Percentiles rank a stretch among this genome's conserved stretches.
These are phyloP conservation scores for Penstemon eatonii DNA, from an alignment of 257 asterid genomes.

Conservation along the genomic window DNA sequence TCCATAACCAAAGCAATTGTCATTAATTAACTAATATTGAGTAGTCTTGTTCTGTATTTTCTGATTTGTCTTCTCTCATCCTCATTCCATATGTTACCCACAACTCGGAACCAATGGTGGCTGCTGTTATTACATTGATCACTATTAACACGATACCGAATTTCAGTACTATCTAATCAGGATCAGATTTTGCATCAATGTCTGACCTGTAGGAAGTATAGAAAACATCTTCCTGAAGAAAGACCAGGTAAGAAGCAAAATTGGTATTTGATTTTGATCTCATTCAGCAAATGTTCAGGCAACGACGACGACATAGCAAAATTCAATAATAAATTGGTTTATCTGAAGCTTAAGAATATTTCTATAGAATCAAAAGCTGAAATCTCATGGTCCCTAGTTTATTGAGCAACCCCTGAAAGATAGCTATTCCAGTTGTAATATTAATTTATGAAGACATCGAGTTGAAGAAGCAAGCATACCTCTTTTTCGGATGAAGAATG, in stretches of 20 bases:
- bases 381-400: not conserved
- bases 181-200: not conserved
- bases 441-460: conserved; percentile 5
- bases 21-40: not conserved
- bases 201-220: conserved; percentile 6
- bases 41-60: not conserved
- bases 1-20: conserved; percentile 2
- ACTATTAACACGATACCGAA: conserved; percentile 1
- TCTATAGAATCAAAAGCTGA: not conserved
- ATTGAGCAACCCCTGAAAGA: not conserved
- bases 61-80: not conserved
- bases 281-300: not conserved
- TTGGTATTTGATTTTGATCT: not conserved
- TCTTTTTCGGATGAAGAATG: conserved; percentile 69
- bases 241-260: conserved; percentile 12
- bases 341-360: not conserved
- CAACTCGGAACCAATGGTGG: not conserved
- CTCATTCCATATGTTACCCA: not conserved
- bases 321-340: not conserved
- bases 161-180: not conserved
- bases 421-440: conserved; percentile 18
- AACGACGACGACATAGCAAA: not conserved
- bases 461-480: conserved; percentile 41
- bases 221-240: conserved; percentile 4
- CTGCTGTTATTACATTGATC: not conserved